Evolutionary conservation across 2,329 filamentous ascomycete species (phyloP), one percentile per base, ranked within the genome.

Genomic region (Scedosporium boydii): DNA sequence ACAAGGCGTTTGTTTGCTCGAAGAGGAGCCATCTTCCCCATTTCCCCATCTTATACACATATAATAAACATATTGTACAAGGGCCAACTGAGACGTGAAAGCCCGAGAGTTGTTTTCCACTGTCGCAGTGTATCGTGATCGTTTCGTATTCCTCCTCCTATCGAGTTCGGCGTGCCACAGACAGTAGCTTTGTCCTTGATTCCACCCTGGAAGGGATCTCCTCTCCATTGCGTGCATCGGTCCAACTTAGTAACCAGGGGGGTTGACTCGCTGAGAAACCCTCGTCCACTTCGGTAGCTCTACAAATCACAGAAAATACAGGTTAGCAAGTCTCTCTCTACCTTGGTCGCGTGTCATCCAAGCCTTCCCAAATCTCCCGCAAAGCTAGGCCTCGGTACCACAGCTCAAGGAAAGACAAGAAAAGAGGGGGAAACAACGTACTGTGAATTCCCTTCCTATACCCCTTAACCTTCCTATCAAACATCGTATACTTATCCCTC

Each of bases 381-480:
- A 44, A 26, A 46, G 42, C 42, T 5, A 26, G 21, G 16, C 27
- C 46, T 23, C 16, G 16, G 58, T 21, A 16, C 42, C 10, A 29
- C 42, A n/a, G 48, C 56, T 46, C 29, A 48, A 29, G 27, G 6
- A 6, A 61, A 10, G 29, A 67, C 38, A 16, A 56, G 38, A 6
- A 59, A n/a, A 18, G 63, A 42, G 23, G 59, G 44, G 14, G 21
- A 51, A 10, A 48, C 14, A 63, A 86, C 91, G 70, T 83, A 96
- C 93, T 98, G 78, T 98, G 93, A 75, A 99, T 93, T 62, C 92
- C 91, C 85, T 99, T 99, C 73, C 95, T 83, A 76, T 98, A 99
- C 70, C 85, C 87, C 86, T 93, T 96, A 74, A 90, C 92, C 77
- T 98, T 97, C 69, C 93, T 87, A 76, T 96, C 93, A 76, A 98